These are phyloP conservation scores for Astrocystis sublimbata DNA, from an alignment of 495 filamentous ascomycete genomes.

Conservation along the genomic window DNA sequence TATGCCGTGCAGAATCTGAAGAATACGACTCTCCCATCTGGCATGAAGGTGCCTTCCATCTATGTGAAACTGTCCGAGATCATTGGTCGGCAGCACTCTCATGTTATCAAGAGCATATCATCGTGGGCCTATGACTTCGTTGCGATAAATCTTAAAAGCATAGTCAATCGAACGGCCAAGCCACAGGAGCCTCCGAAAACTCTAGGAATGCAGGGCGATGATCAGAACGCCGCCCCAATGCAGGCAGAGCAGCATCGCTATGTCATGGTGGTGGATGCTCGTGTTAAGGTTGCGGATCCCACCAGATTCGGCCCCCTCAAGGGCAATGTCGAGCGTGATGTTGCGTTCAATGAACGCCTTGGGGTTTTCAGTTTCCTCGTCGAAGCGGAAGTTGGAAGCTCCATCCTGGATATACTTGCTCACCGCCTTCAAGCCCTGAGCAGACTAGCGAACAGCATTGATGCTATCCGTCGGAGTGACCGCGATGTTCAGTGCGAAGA, in stretches of 20 bases:
- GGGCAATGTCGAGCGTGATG: conserved; percentile 56
- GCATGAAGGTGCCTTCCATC: conserved; percentile 47
- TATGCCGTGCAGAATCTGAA: conserved; percentile 27
- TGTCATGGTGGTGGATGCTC: conserved; percentile 42
- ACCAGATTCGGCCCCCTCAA: conserved; percentile 50
- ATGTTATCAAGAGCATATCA: conserved; percentile 17
- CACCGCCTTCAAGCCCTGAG: conserved; percentile 62
- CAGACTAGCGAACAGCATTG: conserved; percentile 63
- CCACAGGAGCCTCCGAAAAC: conserved; percentile 18
- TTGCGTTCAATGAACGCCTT: conserved; percentile 55
- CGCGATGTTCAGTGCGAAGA: conserved; percentile 53
- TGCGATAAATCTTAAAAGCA: conserved; percentile 52
- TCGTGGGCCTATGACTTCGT: conserved; percentile 58
- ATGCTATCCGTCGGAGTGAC: conserved; percentile 55
- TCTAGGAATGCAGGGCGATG: conserved; percentile 12
- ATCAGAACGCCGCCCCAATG: conserved; percentile 19
- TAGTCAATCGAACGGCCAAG: conserved; percentile 26
- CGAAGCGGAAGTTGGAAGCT: conserved; percentile 56
- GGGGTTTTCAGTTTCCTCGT: conserved; percentile 64
- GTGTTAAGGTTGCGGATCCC: conserved; percentile 36
- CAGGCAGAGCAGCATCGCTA: conserved; percentile 34
- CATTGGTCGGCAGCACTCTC: conserved; percentile 29
- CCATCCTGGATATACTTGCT: conserved; percentile 54
- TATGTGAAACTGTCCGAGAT: conserved; percentile 47
- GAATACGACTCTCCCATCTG: conserved; percentile 30